Conservation (phyloP, 1,284 basidiomycete genomes). For the Fomitiporia mediterranea region DNA sequence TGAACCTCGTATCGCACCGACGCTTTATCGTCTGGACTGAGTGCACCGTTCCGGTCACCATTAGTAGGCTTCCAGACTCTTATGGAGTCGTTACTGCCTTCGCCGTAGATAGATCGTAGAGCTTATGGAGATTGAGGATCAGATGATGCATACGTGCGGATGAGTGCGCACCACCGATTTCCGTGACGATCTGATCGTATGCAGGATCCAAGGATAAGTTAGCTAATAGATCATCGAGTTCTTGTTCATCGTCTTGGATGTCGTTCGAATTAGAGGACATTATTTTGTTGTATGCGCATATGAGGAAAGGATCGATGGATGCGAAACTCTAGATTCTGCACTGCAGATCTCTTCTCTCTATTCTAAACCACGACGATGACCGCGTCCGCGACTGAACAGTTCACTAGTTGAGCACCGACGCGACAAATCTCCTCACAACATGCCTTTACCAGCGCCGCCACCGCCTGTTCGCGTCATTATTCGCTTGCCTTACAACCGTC, state of each 20-base stretch:
- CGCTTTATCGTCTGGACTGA: conserved; percentile 28
- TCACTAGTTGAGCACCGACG: too few relatives aligned
- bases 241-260: conserved; percentile 29
- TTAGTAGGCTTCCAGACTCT: conserved; percentile 8
- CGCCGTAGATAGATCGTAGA: conserved; percentile 80
- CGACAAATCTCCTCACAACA: too few relatives aligned
- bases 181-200: conserved; percentile 55
- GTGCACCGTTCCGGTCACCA: conserved; percentile 15
- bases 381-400: too few relatives aligned
- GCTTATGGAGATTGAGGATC: conserved; percentile 39
- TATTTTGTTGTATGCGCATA: too few relatives aligned
- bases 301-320: too few relatives aligned
- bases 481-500: conserved; percentile 68
- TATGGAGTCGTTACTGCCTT: conserved; percentile 36
- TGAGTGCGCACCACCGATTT: conserved; percentile 55
- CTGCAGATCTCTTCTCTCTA: too few relatives aligned
- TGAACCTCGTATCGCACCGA: conserved; percentile 68
- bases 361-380: too few relatives aligned
- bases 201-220: conserved; percentile 45
- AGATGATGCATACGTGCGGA: conserved; percentile 21
- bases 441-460: conserved; percentile 15
- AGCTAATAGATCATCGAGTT: conserved; percentile 43
- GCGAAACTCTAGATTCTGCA: not conserved
- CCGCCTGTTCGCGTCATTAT: conserved; percentile 63
- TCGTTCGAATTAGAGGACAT: too few relatives aligned